Conservation (phyloP, 805 yeast genomes). For the Danielia reshetovae region DNA sequence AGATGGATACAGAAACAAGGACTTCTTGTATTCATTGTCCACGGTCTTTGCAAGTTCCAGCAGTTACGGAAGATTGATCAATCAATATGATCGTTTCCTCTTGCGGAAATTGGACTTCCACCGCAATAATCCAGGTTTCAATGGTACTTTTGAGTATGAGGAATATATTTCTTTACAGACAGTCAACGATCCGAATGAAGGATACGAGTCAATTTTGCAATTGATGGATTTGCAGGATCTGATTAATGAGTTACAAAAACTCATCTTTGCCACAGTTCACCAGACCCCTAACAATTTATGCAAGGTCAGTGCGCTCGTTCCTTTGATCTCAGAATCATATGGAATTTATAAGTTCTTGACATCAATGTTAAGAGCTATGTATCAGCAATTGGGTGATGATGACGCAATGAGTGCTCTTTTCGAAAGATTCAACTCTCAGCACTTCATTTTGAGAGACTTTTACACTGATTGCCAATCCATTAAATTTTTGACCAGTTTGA, state of each 20-base stretch:
- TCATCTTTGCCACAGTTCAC: conserved; percentile 68
- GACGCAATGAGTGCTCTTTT: conserved; percentile 75
- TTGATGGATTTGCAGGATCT: conserved; percentile 82
- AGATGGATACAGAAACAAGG: conserved; percentile 75
- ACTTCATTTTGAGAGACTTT: conserved; percentile 69
- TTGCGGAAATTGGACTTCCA: conserved; percentile 78
- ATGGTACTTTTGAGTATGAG: conserved; percentile 93
- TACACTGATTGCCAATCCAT: conserved; percentile 88
- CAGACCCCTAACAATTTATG: conserved; percentile 65
- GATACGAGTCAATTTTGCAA: conserved; percentile 84
- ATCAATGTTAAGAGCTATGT: conserved; percentile 87
- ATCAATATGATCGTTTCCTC: conserved; percentile 69
- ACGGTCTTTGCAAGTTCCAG: conserved; percentile 45
- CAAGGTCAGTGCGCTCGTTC: conserved; percentile 81
- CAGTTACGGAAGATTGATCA: conserved; percentile 68
- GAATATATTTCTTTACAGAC: conserved; percentile 86
- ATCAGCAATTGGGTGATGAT: conserved; percentile 64
- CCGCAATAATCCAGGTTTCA: conserved; percentile 79
- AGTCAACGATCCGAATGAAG: conserved; percentile 92
- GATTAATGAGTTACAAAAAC: conserved; percentile 71
- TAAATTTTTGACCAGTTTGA: conserved; percentile 73
- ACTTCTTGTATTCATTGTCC: conserved; percentile 73
- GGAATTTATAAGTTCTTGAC: conserved; percentile 88
- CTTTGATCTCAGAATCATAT: conserved; percentile 84
- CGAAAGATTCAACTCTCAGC: conserved; percentile 68